Base-by-base conservation (phyloP, 352 stramenopile species). In the Phytophthora litchii region DNA sequence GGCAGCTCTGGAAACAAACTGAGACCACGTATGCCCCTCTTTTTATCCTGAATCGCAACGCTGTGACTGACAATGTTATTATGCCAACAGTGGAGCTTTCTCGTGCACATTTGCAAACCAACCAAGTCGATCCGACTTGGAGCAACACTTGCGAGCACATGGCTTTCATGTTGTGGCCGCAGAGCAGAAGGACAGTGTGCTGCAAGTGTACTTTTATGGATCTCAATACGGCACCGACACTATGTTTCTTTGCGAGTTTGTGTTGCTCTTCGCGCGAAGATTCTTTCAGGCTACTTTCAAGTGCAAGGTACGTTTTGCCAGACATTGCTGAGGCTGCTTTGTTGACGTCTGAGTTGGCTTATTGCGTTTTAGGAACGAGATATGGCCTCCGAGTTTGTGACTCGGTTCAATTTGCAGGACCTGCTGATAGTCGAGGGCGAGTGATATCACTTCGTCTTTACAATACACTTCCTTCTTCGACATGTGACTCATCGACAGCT, bases 281-380 rank as follows among this genome's bases (percentile, higher is more conserved):
- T 93, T 91, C 62, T 93, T 93, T 68, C 81, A 91, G 46, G 79
- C 81, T 17, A 91, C 81, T 1, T 93, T 93, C 67, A 93, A 93
- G 43, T 91, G 81, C 78, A 73, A 80, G 76, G 84, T 91, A 60
- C 25, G 59, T 54, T 48, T 17, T 32, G 9, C 35, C 23, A 27
- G 23, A 3, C 5, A 27, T 27, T 27, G 5, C 23, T 27, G 23
- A 27, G 23, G 3, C 23, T 27, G 3, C 23, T 27, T 5, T 5
- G 3, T 27, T 27, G 23, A 27, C 5, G 23, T 27, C 23, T 27
- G 23, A 27, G 5, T 27, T 5, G 3, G 23, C 23, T 3, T 27
- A 7, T 14, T 48, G 16, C 27, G 17, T 31, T 32, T 11, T 37
- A 88, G 78, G 70, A 88, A 31, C 75, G 72, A 13, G 76, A 79